Conservation (phyloP, 257 asterid genomes). For the Echites panduratus region DNA sequence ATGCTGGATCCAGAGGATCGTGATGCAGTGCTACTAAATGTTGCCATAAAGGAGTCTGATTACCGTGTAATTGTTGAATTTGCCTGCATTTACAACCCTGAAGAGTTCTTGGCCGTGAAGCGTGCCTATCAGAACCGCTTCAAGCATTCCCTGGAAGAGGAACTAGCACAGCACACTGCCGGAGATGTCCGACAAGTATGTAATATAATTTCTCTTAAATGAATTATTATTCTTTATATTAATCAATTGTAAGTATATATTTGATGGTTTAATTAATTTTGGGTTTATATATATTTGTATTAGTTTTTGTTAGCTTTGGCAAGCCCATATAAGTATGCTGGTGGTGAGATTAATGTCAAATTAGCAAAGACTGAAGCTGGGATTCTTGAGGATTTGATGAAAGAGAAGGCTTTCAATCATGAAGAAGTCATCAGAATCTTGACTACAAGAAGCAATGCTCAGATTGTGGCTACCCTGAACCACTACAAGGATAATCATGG, state of each 20-base stretch:
- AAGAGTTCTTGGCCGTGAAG: constrained; percentile 49
- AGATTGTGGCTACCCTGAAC: constrained; percentile 58
- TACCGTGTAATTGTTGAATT: constrained; percentile 45
- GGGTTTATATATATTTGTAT: background rate
- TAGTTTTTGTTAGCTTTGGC: constrained; percentile 62
- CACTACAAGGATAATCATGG: constrained; percentile 55
- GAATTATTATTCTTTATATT: no score
- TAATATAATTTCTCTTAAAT: no score
- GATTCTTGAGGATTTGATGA: constrained; percentile 35
- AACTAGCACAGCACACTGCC: constrained; percentile 48
- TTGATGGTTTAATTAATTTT: background rate
- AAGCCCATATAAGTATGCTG: constrained; percentile 53
- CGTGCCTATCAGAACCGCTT: constrained; percentile 62
- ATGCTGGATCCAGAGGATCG: constrained; percentile 66
- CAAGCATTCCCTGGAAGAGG: constrained; percentile 71
- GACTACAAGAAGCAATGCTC: constrained; percentile 70
- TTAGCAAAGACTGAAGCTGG: constrained; percentile 55
- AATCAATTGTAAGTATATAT: no score
- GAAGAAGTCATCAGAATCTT: constrained; percentile 64
- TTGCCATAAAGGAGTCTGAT: constrained; percentile 46
- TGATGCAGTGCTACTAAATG: constrained; percentile 51
- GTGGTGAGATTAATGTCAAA: constrained; percentile 43
- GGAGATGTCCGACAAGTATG: constrained; percentile 55
- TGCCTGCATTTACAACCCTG: constrained; percentile 43
- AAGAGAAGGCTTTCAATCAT: constrained; percentile 35